Evolutionary conservation across 2,329 filamentous ascomycete genomes (phyloP), one percentile per base, ranked within the genome.

Genomic region (Xylariales sp.): DNA sequence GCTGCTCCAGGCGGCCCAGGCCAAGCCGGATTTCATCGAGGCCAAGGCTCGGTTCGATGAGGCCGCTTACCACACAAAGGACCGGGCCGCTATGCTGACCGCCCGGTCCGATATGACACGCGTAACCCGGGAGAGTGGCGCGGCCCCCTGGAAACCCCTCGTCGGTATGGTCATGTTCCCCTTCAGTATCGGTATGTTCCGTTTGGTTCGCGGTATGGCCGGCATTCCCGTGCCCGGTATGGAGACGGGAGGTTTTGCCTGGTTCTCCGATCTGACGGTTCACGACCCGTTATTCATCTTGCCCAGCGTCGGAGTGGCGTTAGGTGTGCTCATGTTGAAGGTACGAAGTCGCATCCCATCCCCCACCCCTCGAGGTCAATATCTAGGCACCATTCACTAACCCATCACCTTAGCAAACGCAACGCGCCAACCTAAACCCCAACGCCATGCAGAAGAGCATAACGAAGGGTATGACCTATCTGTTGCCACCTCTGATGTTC

Each of bases 111-210:
- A 88, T 73, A 78, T 92, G 56, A 72, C 74, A 30, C 71, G 79
- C 7, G 77, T 93, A 46, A 83, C 88, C 73, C 82, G 83, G 41
- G 76, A 81, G 6, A 81, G 86, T 8, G 91, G 89, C 12, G 81
- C 91, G 56, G 85, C 82, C 41, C 70, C 81, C 2, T 80, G 77
- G 72, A 84, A 83, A 69, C 81, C 84, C 18, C 81, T 91, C 28
- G 69, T 87, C 9, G 88, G 88, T 7, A 78, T 92, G 70, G 30
- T 90, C 34, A 78, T 86, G 73, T 75, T 91, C 12, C 90, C 94
- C 5, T 83, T 97, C 71, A 92, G 91, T 68, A 93, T 89, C 78
- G 93, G 94, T 74, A 90, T 91, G 67, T 98, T 95, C 84, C 89
- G 92, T 68, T 83, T 95, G 53, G 79, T 97, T 70, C 86, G 88